Base-by-base conservation (phyloP, 1,284 basidiomycete genomes). In the Tilletia indica region DNA sequence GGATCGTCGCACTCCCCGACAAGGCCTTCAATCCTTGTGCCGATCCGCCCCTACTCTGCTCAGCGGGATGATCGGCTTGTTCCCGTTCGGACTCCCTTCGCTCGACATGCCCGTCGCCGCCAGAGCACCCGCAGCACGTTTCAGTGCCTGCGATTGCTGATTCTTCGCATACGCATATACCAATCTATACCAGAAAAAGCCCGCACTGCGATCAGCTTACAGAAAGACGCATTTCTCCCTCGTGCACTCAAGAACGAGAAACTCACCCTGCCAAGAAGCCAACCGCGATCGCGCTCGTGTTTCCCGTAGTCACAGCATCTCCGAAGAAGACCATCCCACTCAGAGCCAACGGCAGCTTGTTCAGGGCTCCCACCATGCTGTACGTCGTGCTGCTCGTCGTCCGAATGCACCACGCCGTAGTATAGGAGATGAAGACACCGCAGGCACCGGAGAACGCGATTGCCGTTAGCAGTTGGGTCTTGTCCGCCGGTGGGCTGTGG, bases 321-420 rank as follows among this genome's bases (percentile, higher is more conserved):
- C 93, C 93, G 84, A 86, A 86, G 78, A 86, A 86, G 72, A 85
- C 75, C 77, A 82, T 78, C 11, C 78, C 78, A 63, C 80, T 82
- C 34, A 83, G 69, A 1, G 97, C 97, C 48, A 99, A 93, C 21
- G 97, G 97, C 16, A 99, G 89, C 87, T 99, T 99, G 88, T 99
- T 99, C 78, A 99, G 86, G 0, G 97, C 97, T 8, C 97, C 97
- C 68, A 98, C 95, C 97, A 99, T 99, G 78, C 93, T 94, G 83
- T 98, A 99, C 8, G 97, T 99, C 58, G 97, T 99, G 77, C 94
- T 97, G 75, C 93, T 94, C 38, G 96, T 98, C 36, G 91, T 91
- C 64, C 97, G 91, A 58, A 99, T 91, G 85, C 97, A 99, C 97
- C 97, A 99, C 11, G 97, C 97, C 14, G 97, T 99, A 5, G 94